Evolutionary conservation across 306 rosid species (phyloP).

Genomic region (Abrus pulchellus): DNA sequence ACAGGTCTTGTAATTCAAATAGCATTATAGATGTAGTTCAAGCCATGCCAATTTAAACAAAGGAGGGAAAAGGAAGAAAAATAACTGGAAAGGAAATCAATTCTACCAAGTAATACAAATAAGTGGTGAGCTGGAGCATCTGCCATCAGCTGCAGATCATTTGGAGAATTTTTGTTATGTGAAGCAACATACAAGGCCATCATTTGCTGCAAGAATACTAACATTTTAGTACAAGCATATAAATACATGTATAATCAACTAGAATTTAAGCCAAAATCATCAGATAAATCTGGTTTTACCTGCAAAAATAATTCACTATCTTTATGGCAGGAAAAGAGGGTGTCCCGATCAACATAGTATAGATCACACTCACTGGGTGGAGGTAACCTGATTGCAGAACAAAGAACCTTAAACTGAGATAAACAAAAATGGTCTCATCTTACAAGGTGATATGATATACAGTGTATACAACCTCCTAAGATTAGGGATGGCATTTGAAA

Average conservation of each 20-base stretch:
- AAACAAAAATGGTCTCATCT: conserved; percentile 32
- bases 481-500: conserved; percentile 73
- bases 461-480: conserved; percentile 70
- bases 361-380: conserved; percentile 85
- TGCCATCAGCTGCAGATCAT: conserved; percentile 95
- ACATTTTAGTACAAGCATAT: conserved; percentile 23
- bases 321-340: conserved; percentile 91
- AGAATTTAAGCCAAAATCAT: conserved; percentile 40
- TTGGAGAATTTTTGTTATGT: conserved; percentile 97
- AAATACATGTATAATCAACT: conserved; percentile 32
- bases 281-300: conserved; percentile 60
- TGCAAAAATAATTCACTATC: conserved; percentile 94
- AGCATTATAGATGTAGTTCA: conserved; percentile 41
- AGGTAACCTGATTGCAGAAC: conserved; percentile 73
- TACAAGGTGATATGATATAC: conserved; percentile 24
- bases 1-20: conserved; percentile 79
- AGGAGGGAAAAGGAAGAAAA: conserved; percentile 18
- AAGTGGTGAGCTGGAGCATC: conserved; percentile 99
- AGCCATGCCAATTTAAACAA: conserved; percentile 21
- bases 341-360: conserved; percentile 94
- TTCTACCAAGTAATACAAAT: conserved; percentile 91
- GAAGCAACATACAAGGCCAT: conserved; percentile 98
- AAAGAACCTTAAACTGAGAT: conserved; percentile 38
- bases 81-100: conserved; percentile 39
- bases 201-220: conserved; percentile 79